phyloP scores from a whole-genome alignment of 2,329 filamentous ascomycete species.

The Aspergillus japonicus region DNA sequence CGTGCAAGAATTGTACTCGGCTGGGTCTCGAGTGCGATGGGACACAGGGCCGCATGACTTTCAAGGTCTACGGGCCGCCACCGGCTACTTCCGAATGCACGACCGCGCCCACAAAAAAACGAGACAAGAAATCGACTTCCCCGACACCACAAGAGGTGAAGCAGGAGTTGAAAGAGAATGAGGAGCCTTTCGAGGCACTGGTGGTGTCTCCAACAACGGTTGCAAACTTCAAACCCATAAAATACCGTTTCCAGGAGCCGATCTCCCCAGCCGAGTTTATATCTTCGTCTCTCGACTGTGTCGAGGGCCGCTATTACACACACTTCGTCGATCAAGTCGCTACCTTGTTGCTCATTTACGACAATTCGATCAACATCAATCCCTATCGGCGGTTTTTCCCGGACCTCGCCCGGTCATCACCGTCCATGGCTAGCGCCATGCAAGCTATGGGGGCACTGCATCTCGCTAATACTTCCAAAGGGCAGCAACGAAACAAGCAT shows the following conservation, averaged over 20 bases:
- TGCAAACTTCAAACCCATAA: constrained; percentile 16
- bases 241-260: constrained; percentile 30
- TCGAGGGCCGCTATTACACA: constrained; percentile 35
- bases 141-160: constrained; percentile 10
- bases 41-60: constrained; percentile 38
- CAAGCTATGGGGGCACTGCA: constrained; percentile 43
- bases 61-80: constrained; percentile 38
- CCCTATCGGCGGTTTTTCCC: constrained; percentile 38
- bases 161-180: constrained; percentile 12
- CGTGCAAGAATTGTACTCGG: constrained; percentile 40
- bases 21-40: constrained; percentile 35
- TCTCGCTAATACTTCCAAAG: constrained; percentile 39
- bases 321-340: constrained; percentile 38
- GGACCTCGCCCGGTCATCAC: constrained; percentile 33
- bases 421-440: constrained; percentile 40
- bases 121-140: constrained; percentile 20
- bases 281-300: constrained; percentile 22
- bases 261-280: constrained; percentile 20
- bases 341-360: constrained; percentile 37
- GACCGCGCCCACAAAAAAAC: constrained; percentile 18
- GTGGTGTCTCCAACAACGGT: constrained; percentile 29
- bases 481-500: constrained; percentile 33
- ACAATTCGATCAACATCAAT: constrained; percentile 37
- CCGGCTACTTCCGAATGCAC: constrained; percentile 19
- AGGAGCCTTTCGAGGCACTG: constrained; percentile 19